phyloP scores from a whole-genome alignment of 139 green algal species.

The Dunaliella sp. region DNA sequence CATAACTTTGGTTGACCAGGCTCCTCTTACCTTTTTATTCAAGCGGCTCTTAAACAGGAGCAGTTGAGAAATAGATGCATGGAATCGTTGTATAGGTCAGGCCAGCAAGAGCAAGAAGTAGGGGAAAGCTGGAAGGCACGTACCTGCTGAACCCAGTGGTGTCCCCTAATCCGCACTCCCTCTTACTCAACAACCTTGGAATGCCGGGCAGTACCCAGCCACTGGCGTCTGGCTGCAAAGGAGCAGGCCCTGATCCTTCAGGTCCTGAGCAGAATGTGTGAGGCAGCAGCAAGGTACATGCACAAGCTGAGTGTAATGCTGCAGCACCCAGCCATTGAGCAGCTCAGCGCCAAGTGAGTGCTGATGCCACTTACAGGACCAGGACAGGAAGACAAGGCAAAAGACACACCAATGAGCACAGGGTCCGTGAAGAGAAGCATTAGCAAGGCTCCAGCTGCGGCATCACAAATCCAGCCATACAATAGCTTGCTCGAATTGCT shows the following conservation, averaged over 20 bases:
- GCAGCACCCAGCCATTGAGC: neutral
- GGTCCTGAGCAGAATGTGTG: too few species aligned
- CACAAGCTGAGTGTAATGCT: too few species aligned
- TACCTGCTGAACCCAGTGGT: slow-evolving; percentile 13
- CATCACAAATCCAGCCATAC: too few species aligned
- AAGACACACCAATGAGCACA: too few species aligned
- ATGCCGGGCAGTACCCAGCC: slow-evolving; percentile 18
- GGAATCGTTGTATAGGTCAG: slow-evolving; percentile 13
- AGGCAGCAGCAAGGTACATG: too few species aligned
- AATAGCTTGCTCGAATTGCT: too few species aligned
- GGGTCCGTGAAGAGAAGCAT: too few species aligned
- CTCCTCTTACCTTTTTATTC: neutral
- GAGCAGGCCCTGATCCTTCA: too few species aligned
- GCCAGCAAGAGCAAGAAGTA: too few species aligned
- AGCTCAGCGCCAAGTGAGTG: neutral
- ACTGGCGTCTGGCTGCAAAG: neutral
- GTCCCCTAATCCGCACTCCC: slow-evolving; percentile 24
- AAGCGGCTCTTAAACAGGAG: neutral
- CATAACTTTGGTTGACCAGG: neutral
- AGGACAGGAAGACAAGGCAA: neutral
- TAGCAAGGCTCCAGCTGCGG: too few species aligned
- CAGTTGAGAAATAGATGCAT: slow-evolving; percentile 3
- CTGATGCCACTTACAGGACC: neutral
- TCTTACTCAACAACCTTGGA: slow-evolving; percentile 27
- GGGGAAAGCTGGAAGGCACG: slow-evolving; percentile 3